Conservation (phyloP, 352 stramenopile species). For the Globisporangium echinulatum region DNA sequence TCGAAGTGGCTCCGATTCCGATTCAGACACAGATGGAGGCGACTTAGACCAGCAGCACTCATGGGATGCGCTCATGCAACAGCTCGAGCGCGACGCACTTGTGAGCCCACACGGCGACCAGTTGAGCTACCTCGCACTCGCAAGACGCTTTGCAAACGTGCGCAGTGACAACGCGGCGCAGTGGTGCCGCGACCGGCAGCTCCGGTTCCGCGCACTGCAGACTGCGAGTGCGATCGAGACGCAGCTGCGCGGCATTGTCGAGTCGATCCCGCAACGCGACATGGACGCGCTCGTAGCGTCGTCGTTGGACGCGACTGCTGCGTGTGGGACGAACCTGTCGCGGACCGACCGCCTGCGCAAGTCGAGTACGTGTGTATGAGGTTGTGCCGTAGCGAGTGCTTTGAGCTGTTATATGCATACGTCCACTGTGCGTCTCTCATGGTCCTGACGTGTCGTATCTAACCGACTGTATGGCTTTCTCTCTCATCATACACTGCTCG, state of each 20-base stretch:
- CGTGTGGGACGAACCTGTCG: too few species aligned
- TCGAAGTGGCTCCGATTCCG: too few species aligned
- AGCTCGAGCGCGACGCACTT: constrained; percentile 32
- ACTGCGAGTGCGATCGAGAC: constrained; percentile 43
- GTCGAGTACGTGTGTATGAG: constrained; percentile 8
- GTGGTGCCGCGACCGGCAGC: constrained; percentile 48
- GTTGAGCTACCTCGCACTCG: constrained; percentile 40
- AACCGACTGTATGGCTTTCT: too few species aligned
- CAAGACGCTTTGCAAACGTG: constrained; percentile 32
- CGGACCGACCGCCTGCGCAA: constrained; percentile 31
- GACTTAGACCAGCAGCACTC: constrained; percentile 3
- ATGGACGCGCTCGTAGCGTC: constrained; percentile 8
- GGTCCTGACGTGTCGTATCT: too few species aligned
- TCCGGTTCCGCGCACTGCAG: constrained; percentile 46
- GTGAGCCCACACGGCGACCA: constrained; percentile 53
- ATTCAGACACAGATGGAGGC: neutral
- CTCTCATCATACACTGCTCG: too few species aligned
- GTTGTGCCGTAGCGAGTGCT: neutral
- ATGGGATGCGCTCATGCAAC: constrained; percentile 17
- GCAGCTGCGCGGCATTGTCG: constrained; percentile 58
- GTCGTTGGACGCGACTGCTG: constrained; percentile 5
- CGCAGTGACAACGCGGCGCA: constrained; percentile 16
- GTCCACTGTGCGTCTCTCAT: neutral
- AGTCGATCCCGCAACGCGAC: constrained; percentile 23
- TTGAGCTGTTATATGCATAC: neutral